phyloP scores from a whole-genome alignment of 768 basidiomycete species.

The Lactarius hatsudake region DNA sequence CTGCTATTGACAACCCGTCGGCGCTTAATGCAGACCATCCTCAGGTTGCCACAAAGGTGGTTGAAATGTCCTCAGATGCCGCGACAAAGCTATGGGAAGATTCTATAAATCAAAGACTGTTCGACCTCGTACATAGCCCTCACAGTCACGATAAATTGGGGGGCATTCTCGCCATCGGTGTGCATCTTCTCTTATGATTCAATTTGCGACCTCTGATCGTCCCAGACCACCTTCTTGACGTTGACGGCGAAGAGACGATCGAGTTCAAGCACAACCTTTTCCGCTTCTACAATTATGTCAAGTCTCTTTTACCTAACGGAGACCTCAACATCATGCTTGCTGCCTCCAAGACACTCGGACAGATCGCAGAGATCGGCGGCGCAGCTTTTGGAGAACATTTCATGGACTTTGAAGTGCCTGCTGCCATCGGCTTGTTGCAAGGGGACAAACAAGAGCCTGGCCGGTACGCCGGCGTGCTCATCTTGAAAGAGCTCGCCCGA shows the following conservation, averaged over 20 bases:
- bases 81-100: conserved; percentile 85
- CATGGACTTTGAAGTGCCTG: conserved; percentile 86
- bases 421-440: conserved; percentile 76
- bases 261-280: conserved; percentile 80
- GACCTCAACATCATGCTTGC: conserved; percentile 94
- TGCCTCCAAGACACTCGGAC: conserved; percentile 88
- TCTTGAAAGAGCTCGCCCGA: conserved; percentile 88
- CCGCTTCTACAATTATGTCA: conserved; percentile 90
- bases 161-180: conserved; percentile 85
- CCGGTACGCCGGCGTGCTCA: conserved; percentile 90
- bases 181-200: conserved; percentile 27
- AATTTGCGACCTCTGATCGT: conserved; percentile 18
- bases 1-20: background rate
- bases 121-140: conserved; percentile 81
- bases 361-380: conserved; percentile 82
- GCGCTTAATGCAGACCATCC: conserved; percentile 15
- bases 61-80: conserved; percentile 80
- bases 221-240: conserved; percentile 71
- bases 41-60: conserved; percentile 69
- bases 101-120: conserved; percentile 72
- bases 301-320: conserved; percentile 83
- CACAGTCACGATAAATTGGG: conserved; percentile 79
- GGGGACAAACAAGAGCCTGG: conserved; percentile 74
- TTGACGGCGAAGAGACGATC: conserved; percentile 75
- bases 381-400: conserved; percentile 83